phyloP scores from a whole-genome alignment of 2,329 filamentous ascomycete species.

The Arthrobotrys musiformis region DNA sequence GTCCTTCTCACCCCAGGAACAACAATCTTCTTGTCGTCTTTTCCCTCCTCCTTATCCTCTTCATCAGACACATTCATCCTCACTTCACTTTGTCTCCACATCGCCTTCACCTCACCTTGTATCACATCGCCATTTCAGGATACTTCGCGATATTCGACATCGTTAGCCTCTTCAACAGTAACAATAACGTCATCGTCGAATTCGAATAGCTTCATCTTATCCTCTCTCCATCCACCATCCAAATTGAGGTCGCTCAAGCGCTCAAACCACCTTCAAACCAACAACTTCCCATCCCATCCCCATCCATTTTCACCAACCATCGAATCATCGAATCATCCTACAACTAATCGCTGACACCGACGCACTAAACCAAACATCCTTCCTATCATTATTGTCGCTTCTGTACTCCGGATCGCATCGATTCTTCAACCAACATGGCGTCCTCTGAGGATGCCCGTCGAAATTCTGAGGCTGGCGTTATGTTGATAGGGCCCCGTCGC shows the following conservation, averaged over 20 bases:
- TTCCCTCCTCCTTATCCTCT: not conserved
- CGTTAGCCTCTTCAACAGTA: not conserved
- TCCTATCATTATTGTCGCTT: not conserved
- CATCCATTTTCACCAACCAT: not conserved
- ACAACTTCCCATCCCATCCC: not conserved
- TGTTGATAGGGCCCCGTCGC: conserved; percentile 25
- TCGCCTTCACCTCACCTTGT: not conserved
- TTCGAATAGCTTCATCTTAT: not conserved
- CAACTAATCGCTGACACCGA: not conserved
- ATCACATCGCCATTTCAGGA: not conserved
- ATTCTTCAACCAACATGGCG: conserved; percentile 61
- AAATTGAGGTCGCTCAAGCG: not conserved
- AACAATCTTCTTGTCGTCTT: not conserved
- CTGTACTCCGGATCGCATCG: not conserved
- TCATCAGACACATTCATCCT: not conserved
- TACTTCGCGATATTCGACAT: too few species aligned
- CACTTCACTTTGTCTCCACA: not conserved
- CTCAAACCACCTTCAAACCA: too few species aligned
- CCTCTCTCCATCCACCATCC: not conserved
- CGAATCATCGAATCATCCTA: not conserved
- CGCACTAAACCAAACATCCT: conserved; percentile 16
- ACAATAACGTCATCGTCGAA: not conserved
- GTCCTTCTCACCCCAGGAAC: not conserved
- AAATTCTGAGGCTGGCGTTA: conserved; percentile 65
- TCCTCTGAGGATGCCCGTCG: conserved; percentile 41